Base-by-base conservation (phyloP, 768 basidiomycete species). In the Collybia sp. region DNA sequence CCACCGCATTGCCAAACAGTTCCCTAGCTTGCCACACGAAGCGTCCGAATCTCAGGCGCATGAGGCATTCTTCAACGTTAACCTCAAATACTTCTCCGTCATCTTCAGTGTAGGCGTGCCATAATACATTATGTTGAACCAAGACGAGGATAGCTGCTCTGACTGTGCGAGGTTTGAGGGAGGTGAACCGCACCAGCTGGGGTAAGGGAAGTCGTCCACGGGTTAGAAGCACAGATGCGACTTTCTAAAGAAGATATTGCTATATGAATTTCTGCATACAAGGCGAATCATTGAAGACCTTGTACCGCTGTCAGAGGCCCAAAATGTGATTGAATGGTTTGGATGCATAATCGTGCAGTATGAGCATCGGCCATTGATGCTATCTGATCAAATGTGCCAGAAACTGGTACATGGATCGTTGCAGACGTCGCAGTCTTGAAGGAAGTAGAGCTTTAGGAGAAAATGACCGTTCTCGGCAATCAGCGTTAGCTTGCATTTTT, bases 81-180 rank as follows among this genome's bases (percentile, higher is more conserved):
- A 95, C 70, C 61, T 96, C 93, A 40, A 88, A 72, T 47, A 88
- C 76, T 51, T 86, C 87, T 5, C 78, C 80, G 35, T 82, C 84
- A n/a, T 82, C 80, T 8, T 83, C 82, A 5, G 75, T 75, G 33
- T 76, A 76, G 8, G 84, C 78, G 58, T 93, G 89, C 88, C 92
- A 93, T 37, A 94, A 71, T 37, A 96, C 65, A 64, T 96, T 93
- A 60, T 97, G 94, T 60, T 97, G 94, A 13, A 94, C 75, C 44
- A 97, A 77, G 38, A 85, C 77, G 38, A 96, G 69, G 15, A 94
- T 67, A 15, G 81, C 75, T 19, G 83, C 82, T 44, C 86, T 81
- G 12, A 85, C 76, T 1, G 75, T 80, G 18, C 83, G 80, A 9
- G 82, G 76, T 55, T 81, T 85, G 19, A 91, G 63, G 20, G 68